Evolutionary conservation across 176 grass and related monocot species (phyloP).

Genomic region (Ampelocalamus luodianensis): DNA sequence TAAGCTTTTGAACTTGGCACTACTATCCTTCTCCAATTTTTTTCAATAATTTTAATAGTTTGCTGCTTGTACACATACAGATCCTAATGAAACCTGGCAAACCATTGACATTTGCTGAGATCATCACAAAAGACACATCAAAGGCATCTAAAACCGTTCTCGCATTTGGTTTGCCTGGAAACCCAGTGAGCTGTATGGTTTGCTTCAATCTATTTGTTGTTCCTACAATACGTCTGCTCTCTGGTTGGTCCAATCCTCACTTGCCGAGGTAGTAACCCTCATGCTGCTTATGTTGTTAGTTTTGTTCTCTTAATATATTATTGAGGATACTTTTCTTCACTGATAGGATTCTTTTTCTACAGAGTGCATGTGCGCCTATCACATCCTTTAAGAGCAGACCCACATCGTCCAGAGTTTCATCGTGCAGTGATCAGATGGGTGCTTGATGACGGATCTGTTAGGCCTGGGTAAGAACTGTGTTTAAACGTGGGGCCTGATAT

Average conservation of each 20-base stretch:
- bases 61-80: slow-evolving; percentile 42
- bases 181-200: slow-evolving; percentile 94
- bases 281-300: not conserved
- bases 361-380: slow-evolving; percentile 72
- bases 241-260: slow-evolving; percentile 79
- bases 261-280: slow-evolving; percentile 63
- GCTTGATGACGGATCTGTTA: slow-evolving; percentile 84
- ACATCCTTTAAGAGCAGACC: slow-evolving; percentile 70
- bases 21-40: slow-evolving; percentile 2
- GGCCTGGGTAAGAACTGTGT: slow-evolving; percentile 73
- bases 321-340: slow-evolving; percentile 16
- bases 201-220: slow-evolving; percentile 92
- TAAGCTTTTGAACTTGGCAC: not conserved
- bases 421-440: slow-evolving; percentile 85
- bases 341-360: slow-evolving; percentile 28
- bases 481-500: slow-evolving; percentile 2
- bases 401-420: slow-evolving; percentile 68
- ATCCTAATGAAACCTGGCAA: slow-evolving; percentile 93
- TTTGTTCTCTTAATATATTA: slow-evolving; percentile 19
- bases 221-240: slow-evolving; percentile 77
- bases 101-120: slow-evolving; percentile 83
- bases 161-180: slow-evolving; percentile 97
- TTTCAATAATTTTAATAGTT: slow-evolving; percentile 34
- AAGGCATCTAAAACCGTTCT: slow-evolving; percentile 67
- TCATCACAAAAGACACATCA: slow-evolving; percentile 46